These are phyloP conservation scores for Sambucus nigra DNA, from an alignment of 129 eudicot genomes.

Conservation along the genomic window DNA sequence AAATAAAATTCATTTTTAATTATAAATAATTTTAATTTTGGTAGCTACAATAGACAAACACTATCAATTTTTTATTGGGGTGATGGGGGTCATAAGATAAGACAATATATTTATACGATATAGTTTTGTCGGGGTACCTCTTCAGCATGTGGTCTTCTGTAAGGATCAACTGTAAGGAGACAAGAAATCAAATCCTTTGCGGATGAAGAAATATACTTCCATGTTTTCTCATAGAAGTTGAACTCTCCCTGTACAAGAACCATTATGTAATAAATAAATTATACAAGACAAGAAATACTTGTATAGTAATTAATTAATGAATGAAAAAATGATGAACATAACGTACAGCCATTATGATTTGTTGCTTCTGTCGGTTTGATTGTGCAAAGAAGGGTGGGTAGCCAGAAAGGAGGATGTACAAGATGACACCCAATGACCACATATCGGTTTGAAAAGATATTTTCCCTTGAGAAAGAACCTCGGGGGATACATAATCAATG, in stretches of 20 bases:
- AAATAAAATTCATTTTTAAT: background rate
- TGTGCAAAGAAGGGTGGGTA: conserved; percentile 85
- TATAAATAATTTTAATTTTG: background rate
- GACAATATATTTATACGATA: too few relatives aligned
- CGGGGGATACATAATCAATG: conserved; percentile 82
- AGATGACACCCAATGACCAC: conserved; percentile 81
- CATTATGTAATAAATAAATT: background rate
- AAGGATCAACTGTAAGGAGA: conserved; percentile 59
- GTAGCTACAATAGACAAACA: too few relatives aligned
- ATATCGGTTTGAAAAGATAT: conserved; percentile 58
- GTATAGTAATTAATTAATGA: background rate
- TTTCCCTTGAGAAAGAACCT: conserved; percentile 52
- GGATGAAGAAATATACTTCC: conserved; percentile 75
- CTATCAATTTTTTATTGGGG: too few relatives aligned
- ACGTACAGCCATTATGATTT: conserved; percentile 60
- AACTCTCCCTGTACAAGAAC: conserved; percentile 42
- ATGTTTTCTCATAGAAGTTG: conserved; percentile 74
- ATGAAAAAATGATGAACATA: conserved; percentile 8
- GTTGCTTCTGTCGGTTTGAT: conserved; percentile 69
- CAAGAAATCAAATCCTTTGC: conserved; percentile 61
- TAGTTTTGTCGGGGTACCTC: conserved; percentile 36
- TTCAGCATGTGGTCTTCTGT: conserved; percentile 57
- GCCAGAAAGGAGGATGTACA: conserved; percentile 83
- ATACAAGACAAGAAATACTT: background rate
- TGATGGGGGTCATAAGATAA: too few relatives aligned